Base-by-base conservation (phyloP, 306 rosid species). In the Purshia tridentata region DNA sequence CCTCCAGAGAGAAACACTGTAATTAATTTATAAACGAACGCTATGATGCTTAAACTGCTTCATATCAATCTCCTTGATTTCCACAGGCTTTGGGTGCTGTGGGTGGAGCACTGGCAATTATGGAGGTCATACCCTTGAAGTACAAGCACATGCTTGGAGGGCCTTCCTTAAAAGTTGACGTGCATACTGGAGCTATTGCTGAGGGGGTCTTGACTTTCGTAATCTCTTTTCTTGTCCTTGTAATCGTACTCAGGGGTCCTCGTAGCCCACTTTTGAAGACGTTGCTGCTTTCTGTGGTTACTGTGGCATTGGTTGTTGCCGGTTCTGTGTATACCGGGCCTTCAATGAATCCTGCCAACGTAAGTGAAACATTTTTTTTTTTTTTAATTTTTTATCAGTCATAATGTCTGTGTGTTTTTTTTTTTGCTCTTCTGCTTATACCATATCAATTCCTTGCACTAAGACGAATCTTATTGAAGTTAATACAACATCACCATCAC, bases 271-370 rank as follows among this genome's bases (percentile, higher is more conserved):
- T 90, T 6, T 3, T 88, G 51, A 86, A 92, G 84, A 81, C 75
- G 46, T 90, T 86, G 91, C 82, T 90, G 56, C 70, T 92, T 35
- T 86, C 97, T 9, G 49, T 84, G 29, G 72, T 81, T 9, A 88
- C 98, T 0, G 91, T 88, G 8, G 49, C 79, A 2, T 42, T 90
- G 75, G 82, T 92, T 16, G 80, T 88, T 72, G 19, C 74, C 0
- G 98, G 97, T 58, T 83, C 97, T 64, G 61, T 83, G 41, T 92
- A 82, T 80, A 87, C 98, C 0, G 95, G 97, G 9, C 98, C 98
- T 57, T 82, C 98, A 76, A 90, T 92, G 97, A 92, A 92, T 75
- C 98, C 98, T 14, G 95, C 92, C 79, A 90, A 92, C 53, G 96
- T 92, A 65, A 88, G 98, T 76, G 47, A n/a, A 41, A 29, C 55